phyloP scores from a whole-genome alignment of 495 filamentous ascomycete species.

The Penicillium riverlandense region DNA sequence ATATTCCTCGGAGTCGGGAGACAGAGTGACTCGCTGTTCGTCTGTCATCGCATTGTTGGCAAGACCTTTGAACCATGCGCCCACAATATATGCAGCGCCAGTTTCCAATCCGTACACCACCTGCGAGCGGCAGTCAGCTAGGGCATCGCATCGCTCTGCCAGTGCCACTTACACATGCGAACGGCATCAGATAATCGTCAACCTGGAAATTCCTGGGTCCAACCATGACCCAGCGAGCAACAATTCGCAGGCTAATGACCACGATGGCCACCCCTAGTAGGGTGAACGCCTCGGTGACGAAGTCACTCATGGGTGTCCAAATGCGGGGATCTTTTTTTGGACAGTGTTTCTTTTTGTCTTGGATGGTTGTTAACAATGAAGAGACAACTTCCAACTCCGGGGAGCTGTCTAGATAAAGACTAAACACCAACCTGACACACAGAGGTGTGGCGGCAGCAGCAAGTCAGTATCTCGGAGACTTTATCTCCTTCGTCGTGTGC shows the following conservation, averaged over 20 bases:
- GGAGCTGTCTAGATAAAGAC: slow-evolving; percentile 18
- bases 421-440: slow-evolving; percentile 4
- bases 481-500: slow-evolving; percentile 3
- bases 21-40: slow-evolving; percentile 32
- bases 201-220: slow-evolving; percentile 42
- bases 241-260: slow-evolving; percentile 42
- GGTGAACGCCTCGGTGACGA: slow-evolving; percentile 46
- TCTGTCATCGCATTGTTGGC: slow-evolving; percentile 52
- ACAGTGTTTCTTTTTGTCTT: background rate
- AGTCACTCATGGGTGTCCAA: slow-evolving; percentile 20
- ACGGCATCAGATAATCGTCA: slow-evolving; percentile 55
- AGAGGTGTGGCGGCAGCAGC: background rate
- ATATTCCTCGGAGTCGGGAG: slow-evolving; percentile 40
- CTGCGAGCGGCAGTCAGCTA: background rate
- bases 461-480: slow-evolving; percentile 1
- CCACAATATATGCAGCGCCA: slow-evolving; percentile 39
- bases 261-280: slow-evolving; percentile 41
- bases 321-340: background rate
- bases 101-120: slow-evolving; percentile 34
- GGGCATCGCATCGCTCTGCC: too few species aligned
- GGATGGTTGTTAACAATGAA: background rate
- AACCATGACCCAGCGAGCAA: slow-evolving; percentile 42
- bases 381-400: background rate
- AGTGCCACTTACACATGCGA: slow-evolving; percentile 40
- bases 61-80: slow-evolving; percentile 38